A percentile compares a stretch with the other conserved stretches of the same genome.
These are phyloP conservation scores for Vigna trinervia DNA, from an alignment of 306 rosid genomes.

Conservation along the genomic window DNA sequence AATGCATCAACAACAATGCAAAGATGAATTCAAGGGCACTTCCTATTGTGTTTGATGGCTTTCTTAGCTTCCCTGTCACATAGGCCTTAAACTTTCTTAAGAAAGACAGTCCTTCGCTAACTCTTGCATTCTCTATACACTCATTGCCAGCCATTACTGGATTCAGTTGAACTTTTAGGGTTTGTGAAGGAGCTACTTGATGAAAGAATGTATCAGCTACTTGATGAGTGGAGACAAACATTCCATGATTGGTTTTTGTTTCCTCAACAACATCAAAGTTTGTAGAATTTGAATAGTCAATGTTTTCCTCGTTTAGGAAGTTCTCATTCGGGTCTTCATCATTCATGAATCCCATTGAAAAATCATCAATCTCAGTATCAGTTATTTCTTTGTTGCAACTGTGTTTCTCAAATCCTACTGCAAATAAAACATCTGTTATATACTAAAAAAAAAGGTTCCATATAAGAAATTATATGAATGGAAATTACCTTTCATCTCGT, in stretches of 20 bases:
- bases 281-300: slow-evolving; percentile 68
- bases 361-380: slow-evolving; percentile 56
- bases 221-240: slow-evolving; percentile 78
- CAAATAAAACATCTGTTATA: neutral
- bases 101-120: slow-evolving; percentile 33
- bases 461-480: neutral
- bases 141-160: slow-evolving; percentile 46
- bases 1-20: slow-evolving; percentile 57
- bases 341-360: slow-evolving; percentile 76
- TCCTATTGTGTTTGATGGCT: slow-evolving; percentile 54
- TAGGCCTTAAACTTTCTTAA: slow-evolving; percentile 41
- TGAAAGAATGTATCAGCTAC: slow-evolving; percentile 90
- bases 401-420: slow-evolving; percentile 50
- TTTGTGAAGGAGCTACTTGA: slow-evolving; percentile 84
- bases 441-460: too few relatives aligned
- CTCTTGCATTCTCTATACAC: slow-evolving; percentile 38
- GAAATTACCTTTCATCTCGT: slow-evolving; percentile 64
- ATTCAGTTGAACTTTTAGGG: slow-evolving; percentile 75
- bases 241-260: slow-evolving; percentile 77
- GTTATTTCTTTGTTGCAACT: slow-evolving; percentile 53
- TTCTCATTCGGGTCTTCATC: slow-evolving; percentile 55
- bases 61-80: slow-evolving; percentile 44
- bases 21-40: slow-evolving; percentile 50
- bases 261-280: slow-evolving; percentile 86
- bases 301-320: slow-evolving; percentile 59